These are phyloP conservation scores for Epithemia pelagica DNA, from an alignment of 108 stramenopile genomes.

Conservation along the genomic window DNA sequence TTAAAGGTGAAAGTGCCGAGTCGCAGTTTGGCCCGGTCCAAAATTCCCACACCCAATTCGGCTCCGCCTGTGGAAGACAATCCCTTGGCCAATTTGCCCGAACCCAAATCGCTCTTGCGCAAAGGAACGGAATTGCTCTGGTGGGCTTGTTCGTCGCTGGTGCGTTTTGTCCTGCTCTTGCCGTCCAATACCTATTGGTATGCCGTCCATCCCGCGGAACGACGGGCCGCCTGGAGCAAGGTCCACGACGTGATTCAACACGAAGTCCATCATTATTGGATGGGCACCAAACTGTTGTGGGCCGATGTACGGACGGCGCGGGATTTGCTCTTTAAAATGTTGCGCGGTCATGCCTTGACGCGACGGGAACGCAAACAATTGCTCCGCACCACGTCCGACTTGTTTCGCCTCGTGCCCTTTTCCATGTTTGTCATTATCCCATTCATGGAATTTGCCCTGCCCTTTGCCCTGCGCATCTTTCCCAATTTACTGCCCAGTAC, in stretches of 20 bases:
- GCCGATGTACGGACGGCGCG: conserved; percentile 87
- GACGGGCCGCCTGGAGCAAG: conserved; percentile 41
- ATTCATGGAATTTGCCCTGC: conserved; percentile 96
- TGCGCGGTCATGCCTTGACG: conserved; percentile 82
- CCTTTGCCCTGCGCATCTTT: conserved; percentile 93
- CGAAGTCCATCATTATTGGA: conserved; percentile 91
- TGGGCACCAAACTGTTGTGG: conserved; percentile 91
- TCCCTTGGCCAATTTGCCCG: conserved; percentile 11
- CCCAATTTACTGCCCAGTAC: conserved; percentile 99
- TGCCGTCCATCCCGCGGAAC: conserved; percentile 52
- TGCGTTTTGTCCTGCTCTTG: conserved; percentile 41
- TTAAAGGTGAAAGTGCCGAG: not conserved
- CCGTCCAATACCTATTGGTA: conserved; percentile 60
- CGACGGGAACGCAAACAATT: conserved; percentile 96
- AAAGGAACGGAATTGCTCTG: conserved; percentile 12
- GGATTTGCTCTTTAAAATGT: conserved; percentile 64
- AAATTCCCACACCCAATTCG: conserved; percentile 32
- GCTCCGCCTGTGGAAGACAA: conserved; percentile 4
- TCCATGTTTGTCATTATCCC: conserved; percentile 96
- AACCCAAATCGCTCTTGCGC: conserved; percentile 13
- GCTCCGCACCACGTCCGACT: conserved; percentile 89
- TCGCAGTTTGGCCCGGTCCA: conserved; percentile 9
- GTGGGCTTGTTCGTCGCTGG: conserved; percentile 26
- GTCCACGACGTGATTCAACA: conserved; percentile 65
- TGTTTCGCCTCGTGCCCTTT: conserved; percentile 96